These are phyloP conservation scores for Penicillium daleae DNA, from an alignment of 495 filamentous ascomycete species.

Conservation along the genomic window DNA sequence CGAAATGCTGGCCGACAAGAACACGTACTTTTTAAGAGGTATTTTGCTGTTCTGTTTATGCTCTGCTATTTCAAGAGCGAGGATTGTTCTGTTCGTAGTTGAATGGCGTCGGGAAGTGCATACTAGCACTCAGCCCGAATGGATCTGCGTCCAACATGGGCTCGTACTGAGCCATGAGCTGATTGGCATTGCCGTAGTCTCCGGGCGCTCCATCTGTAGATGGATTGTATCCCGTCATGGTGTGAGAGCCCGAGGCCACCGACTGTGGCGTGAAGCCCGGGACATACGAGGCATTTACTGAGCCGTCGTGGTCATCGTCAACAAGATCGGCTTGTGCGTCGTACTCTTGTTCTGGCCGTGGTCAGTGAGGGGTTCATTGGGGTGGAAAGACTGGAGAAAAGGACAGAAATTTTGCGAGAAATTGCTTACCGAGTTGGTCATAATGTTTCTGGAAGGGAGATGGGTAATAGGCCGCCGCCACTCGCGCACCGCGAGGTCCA, in stretches of 20 bases:
- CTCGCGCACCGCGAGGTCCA: slow-evolving; percentile 38
- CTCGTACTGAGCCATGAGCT: slow-evolving; percentile 75
- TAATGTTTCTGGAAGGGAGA: slow-evolving; percentile 92
- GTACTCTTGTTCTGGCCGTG: slow-evolving; percentile 89
- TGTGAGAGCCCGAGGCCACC: slow-evolving; percentile 46
- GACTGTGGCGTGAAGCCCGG: slow-evolving; percentile 55
- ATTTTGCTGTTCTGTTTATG: slow-evolving; percentile 4
- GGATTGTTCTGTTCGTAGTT: slow-evolving; percentile 66
- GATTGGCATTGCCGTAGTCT: slow-evolving; percentile 60
- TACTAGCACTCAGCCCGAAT: slow-evolving; percentile 87
- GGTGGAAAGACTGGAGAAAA: not conserved
- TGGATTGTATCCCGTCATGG: slow-evolving; percentile 43
- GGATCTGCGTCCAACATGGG: slow-evolving; percentile 87
- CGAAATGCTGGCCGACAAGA: not conserved
- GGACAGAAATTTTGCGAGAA: slow-evolving; percentile 34
- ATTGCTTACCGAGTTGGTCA: slow-evolving; percentile 89
- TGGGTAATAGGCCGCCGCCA: slow-evolving; percentile 70
- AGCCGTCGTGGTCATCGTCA: slow-evolving; percentile 79
- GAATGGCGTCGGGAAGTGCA: slow-evolving; percentile 92
- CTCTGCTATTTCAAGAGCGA: slow-evolving; percentile 36
- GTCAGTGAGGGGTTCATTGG: not conserved
- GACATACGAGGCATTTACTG: slow-evolving; percentile 69
- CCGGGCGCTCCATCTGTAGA: slow-evolving; percentile 43
- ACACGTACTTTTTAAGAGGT: slow-evolving; percentile 7
- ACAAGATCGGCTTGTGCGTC: slow-evolving; percentile 94